Percentiles rank a stretch among this genome's conserved stretches.
These are phyloP conservation scores for Sporothrix pallida DNA, from an alignment of 2,329 filamentous ascomycete species.

Conservation along the genomic window DNA sequence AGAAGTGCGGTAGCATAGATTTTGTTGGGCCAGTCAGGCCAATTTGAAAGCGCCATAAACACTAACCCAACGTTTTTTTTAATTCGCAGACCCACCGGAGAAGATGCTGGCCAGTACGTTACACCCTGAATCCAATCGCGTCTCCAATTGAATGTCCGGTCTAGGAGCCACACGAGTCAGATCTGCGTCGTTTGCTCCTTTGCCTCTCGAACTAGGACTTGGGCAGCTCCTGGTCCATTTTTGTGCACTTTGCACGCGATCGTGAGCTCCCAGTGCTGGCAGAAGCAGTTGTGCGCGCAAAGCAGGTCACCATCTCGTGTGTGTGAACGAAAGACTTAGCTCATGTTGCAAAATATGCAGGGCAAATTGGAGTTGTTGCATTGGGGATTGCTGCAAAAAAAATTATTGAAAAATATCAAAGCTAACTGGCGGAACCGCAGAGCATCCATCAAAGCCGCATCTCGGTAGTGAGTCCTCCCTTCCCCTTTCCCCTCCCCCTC, in stretches of 20 bases:
- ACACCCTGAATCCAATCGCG: conserved; percentile 6
- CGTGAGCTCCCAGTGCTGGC: not conserved
- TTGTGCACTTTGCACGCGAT: not conserved
- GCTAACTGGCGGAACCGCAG: conserved; percentile 51
- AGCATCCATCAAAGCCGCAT: conserved; percentile 74
- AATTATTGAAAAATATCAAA: conserved; percentile 30
- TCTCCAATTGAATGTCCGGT: conserved; percentile 12
- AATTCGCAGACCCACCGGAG: conserved; percentile 61
- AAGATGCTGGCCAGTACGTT: conserved; percentile 72
- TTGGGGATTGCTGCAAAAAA: conserved; percentile 1
- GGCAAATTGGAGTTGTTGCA: conserved; percentile 13
- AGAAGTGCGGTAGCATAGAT: conserved; percentile 7
- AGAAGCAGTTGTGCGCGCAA: not conserved
- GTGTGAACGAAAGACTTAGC: not conserved
- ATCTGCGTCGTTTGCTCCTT: conserved; percentile 13
- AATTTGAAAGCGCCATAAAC: conserved; percentile 23
- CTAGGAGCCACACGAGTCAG: not conserved
- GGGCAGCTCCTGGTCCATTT: not conserved
- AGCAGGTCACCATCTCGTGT: not conserved
- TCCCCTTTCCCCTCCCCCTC: not conserved
- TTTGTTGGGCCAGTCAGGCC: conserved; percentile 34
- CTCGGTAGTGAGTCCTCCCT: conserved; percentile 59
- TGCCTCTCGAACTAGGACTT: conserved; percentile 2
- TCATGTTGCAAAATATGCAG: not conserved
- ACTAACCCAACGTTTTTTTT: conserved; percentile 36